phyloP scores from a whole-genome alignment of 371 early-diverging fungal species.

The Mortierella sp. region DNA sequence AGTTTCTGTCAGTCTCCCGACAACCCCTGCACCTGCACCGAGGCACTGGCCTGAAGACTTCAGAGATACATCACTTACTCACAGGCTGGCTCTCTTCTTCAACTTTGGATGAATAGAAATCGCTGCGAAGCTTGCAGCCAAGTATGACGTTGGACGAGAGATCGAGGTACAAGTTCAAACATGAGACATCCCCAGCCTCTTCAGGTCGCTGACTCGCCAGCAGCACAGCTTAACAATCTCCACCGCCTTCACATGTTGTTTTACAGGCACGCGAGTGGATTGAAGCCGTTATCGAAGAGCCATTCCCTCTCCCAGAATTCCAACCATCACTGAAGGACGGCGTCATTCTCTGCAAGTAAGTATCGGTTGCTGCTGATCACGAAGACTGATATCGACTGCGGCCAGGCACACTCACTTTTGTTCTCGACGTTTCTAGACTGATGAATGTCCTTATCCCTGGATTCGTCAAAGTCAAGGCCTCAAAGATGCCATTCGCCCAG shows the following conservation, averaged over 20 bases:
- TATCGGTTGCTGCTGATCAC: not conserved
- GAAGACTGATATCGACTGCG: not conserved
- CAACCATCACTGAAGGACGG: conserved; percentile 85
- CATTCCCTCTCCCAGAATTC: conserved; percentile 62
- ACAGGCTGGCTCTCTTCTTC: not conserved
- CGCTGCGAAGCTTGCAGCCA: conserved; percentile 64
- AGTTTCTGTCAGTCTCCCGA: conserved; percentile 4
- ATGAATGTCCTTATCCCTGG: conserved; percentile 71
- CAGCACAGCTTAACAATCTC: not conserved
- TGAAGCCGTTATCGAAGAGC: conserved; percentile 66
- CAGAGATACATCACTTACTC: not conserved
- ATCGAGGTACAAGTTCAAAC: conserved; percentile 32
- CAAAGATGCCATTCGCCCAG: conserved; percentile 85
- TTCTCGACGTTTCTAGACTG: conserved; percentile 50
- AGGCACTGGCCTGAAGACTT: too few relatives aligned
- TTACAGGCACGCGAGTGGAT: conserved; percentile 76
- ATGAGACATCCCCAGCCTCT: not conserved
- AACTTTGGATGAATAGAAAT: conserved; percentile 56
- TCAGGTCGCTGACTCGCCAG: not conserved
- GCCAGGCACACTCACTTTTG: not conserved
- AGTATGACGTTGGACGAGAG: conserved; percentile 69
- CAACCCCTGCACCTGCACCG: not conserved
- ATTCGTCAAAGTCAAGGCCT: conserved; percentile 69
- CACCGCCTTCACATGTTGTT: too few relatives aligned
- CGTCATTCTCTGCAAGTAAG: conserved; percentile 81